Evolutionary conservation across 805 yeast genomes (phyloP), one percentile per base, ranked within the genome.

Genomic region (Ogataea thermomethanolica): DNA sequence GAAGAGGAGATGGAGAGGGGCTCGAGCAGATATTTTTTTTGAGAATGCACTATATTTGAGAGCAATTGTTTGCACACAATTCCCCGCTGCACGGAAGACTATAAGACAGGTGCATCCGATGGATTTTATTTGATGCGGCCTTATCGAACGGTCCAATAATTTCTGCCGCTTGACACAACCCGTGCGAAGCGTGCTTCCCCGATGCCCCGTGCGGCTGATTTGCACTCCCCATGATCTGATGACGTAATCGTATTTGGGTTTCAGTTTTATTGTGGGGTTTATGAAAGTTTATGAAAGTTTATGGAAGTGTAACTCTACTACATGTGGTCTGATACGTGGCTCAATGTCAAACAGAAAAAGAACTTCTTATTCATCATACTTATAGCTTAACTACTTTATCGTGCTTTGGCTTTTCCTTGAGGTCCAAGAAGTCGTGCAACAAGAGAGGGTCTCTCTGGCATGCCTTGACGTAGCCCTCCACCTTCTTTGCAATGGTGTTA

Each of bases 401-500:
- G 44, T 50, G 52, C 26, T 46, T 48, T 37, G 55, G 55, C 48
- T 50, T 50, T 29, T 50, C 55, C 52, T 62, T 62, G 43, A 61
- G 46, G 37, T 62, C 66, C 38, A 54, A 50, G 48, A 59, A 62
- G 35, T 61, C 65, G 52, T 59, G 57, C 39, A 55, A 37, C 20
- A 59, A 12, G 24, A 48, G 44, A 8, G 56, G 52, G 38, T 58
- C 60, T 26, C 48, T 41, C 29, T 48, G 47, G 43, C 48, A 36
- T 20, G 53, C 48, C 33, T 41, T 42, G 32, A 50, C 51, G 48
- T 65, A 68, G 0, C 45, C 29, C 34, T 53, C 51, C 23, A 67
- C 57, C 45, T 62, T 64, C 23, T 49, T 48, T 57, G 95, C 91
- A 65, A 93, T 75, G 50, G 95, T 95, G 65, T 84, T 95, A 49